Conservation (phyloP, 192 early-diverging fungal species). For the Ambispora gerdemannii region DNA sequence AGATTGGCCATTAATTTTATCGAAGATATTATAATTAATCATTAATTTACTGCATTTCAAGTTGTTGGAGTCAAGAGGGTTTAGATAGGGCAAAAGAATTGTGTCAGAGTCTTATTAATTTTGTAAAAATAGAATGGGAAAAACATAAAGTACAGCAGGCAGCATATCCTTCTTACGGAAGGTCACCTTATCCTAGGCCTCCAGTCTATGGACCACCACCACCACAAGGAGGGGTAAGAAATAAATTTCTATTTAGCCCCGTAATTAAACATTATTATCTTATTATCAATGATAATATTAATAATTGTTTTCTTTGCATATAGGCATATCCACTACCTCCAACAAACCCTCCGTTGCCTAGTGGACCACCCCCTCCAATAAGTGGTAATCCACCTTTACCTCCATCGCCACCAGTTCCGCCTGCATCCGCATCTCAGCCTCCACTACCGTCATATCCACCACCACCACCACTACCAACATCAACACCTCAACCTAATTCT, state of each 20-base stretch:
- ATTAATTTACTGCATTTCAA: conserved; percentile 31
- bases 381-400: conserved; percentile 13
- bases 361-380: conserved; percentile 32
- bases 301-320: conserved; percentile 29
- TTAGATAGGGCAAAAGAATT: conserved; percentile 66
- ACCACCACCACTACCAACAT: conserved; percentile 30
- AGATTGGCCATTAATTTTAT: background rate
- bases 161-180: conserved; percentile 18
- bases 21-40: background rate
- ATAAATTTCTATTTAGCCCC: conserved; percentile 10
- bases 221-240: conserved; percentile 33
- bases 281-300: conserved; percentile 35
- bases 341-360: conserved; percentile 40
- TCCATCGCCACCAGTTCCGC: conserved; percentile 25
- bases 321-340: conserved; percentile 30
- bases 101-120: conserved; percentile 74
- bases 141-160: conserved; percentile 40
- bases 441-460: conserved; percentile 28
- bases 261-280: conserved; percentile 32
- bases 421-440: conserved; percentile 17
- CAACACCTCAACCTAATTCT: conserved; percentile 31
- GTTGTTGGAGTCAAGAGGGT: conserved; percentile 61
- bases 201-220: conserved; percentile 30
- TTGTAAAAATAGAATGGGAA: conserved; percentile 71
- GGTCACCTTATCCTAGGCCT: conserved; percentile 32